Evolutionary conservation across 306 rosid genomes (phyloP), one percentile per base, ranked within the genome.

Genomic region (Sphenostylis stenocarpa): DNA sequence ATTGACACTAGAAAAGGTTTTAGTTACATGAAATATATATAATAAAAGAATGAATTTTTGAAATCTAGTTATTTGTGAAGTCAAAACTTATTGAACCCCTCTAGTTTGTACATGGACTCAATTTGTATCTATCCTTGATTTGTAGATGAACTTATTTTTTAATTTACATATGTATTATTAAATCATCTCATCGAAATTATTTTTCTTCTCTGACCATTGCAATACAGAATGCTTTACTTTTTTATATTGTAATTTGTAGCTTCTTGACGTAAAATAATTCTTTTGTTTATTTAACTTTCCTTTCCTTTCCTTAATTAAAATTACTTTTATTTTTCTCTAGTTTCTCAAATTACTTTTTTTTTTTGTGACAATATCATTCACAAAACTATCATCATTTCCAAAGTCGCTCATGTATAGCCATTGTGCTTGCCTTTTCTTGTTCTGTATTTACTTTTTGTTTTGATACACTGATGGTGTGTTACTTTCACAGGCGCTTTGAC

Each of bases 401-500:
- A 29, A 57, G 52, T 67, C 49, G 31, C 73, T 15, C 23, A 48
- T 64, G 63, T 41, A 29, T 63, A 71, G 56, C 39, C 29, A 10
- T 36, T 70, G 41, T 69, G 29, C n/a, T 73, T 70, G 21, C 38
- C 21, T 56, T 45, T 55, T 65, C 58, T 55, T 82, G 34, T 67
- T 55, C 0, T 34, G 16, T 55, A 43, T 68, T 36, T 15, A 75
- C 34, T 5, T 72, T 15, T 38, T 36, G 6, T 58, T 81, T 31
- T 67, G 43, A 60, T 44, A 28, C 58, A 39, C 64, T 83, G 61
- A 62, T 48, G 58, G 39, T 77, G 72, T 72, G 64, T 88, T 81
- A 17, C 73, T 82, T 91, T 84, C 90, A 87, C 91, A 94, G 97
- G 75, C 93, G 98, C 73, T 94, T 85, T 76, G 98, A 92, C 84